These are phyloP conservation scores for Mycena galericulata DNA, from an alignment of 768 basidiomycete species.

Conservation along the genomic window DNA sequence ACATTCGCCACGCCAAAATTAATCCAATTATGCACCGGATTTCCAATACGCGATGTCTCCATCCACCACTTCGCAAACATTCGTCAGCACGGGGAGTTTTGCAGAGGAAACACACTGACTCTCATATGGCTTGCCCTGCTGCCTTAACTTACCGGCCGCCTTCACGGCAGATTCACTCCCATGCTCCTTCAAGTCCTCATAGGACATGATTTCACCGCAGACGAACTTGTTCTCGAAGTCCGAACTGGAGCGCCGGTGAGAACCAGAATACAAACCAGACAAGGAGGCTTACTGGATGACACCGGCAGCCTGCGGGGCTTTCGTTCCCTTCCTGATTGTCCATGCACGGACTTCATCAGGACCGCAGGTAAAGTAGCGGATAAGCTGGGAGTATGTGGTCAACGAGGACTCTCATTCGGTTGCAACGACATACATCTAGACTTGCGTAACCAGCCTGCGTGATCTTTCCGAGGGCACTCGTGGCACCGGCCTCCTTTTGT, in stretches of 20 bases:
- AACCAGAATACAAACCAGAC: neutral
- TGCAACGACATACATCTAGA: slow-evolving; percentile 71
- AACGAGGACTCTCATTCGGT: neutral
- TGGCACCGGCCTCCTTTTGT: slow-evolving; percentile 80
- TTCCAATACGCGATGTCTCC: slow-evolving; percentile 97
- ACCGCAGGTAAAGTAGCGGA: slow-evolving; percentile 97
- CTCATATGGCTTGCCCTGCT: slow-evolving; percentile 98
- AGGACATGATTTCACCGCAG: slow-evolving; percentile 97
- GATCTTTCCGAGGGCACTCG: slow-evolving; percentile 89
- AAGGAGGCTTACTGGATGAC: slow-evolving; percentile 86
- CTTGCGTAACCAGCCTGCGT: slow-evolving; percentile 93
- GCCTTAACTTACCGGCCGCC: slow-evolving; percentile 92
- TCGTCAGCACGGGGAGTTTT: slow-evolving; percentile 18
- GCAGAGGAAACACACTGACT: slow-evolving; percentile 61
- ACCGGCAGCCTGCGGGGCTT: slow-evolving; percentile 97
- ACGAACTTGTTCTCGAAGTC: slow-evolving; percentile 99
- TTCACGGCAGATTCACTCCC: slow-evolving; percentile 94
- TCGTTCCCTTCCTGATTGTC: slow-evolving; percentile 95
- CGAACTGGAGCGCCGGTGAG: slow-evolving; percentile 60
- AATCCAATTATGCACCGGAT: slow-evolving; percentile 61
- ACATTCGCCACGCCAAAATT: slow-evolving; percentile 16
- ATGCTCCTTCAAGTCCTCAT: slow-evolving; percentile 89
- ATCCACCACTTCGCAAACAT: slow-evolving; percentile 71
- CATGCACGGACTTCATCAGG: slow-evolving; percentile 98
- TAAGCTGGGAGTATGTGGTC: slow-evolving; percentile 67